These are phyloP conservation scores for Leishmania tropica DNA, from an alignment of 208 protist genomes.

Conservation along the genomic window DNA sequence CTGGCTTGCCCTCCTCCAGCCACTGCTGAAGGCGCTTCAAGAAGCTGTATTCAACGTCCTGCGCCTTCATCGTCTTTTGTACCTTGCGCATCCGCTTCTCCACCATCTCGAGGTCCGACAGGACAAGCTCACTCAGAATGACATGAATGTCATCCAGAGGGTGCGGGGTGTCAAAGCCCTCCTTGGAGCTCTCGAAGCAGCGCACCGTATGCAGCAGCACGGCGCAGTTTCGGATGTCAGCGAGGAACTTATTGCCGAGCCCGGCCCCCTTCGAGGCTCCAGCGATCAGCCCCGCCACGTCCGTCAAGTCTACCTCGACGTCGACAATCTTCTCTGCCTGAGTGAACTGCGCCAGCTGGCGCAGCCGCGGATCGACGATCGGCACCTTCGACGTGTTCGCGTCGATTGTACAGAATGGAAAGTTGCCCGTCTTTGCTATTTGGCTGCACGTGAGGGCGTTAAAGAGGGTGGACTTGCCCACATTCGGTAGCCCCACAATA, in stretches of 20 bases:
- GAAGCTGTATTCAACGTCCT: conserved; percentile 47
- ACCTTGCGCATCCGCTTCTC: conserved; percentile 61
- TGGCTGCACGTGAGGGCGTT: conserved; percentile 92
- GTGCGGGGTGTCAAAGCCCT: conserved; percentile 79
- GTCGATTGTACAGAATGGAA: conserved; percentile 94
- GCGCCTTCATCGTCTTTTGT: conserved; percentile 41
- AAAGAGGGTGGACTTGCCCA: conserved; percentile 94
- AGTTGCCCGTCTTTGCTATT: conserved; percentile 93
- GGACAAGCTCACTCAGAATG: conserved; percentile 79
- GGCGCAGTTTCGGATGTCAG: conserved; percentile 81
- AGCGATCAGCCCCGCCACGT: conserved; percentile 91
- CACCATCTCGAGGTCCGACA: conserved; percentile 82
- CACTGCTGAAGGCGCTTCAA: conserved; percentile 47
- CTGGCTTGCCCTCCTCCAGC: conserved; percentile 66
- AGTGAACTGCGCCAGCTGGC: conserved; percentile 69
- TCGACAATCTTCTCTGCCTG: conserved; percentile 67
- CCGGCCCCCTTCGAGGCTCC: conserved; percentile 86
- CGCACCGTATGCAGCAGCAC: conserved; percentile 89
- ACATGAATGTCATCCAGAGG: conserved; percentile 82
- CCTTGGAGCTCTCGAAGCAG: conserved; percentile 84
- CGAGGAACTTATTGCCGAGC: conserved; percentile 89
- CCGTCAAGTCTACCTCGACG: conserved; percentile 83
- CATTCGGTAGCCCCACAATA: conserved; percentile 91
- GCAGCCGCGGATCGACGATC: conserved; percentile 80
- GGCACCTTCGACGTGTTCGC: conserved; percentile 82